Base-by-base conservation (phyloP, 208 protist species). In the Crithidia brevicula region DNA sequence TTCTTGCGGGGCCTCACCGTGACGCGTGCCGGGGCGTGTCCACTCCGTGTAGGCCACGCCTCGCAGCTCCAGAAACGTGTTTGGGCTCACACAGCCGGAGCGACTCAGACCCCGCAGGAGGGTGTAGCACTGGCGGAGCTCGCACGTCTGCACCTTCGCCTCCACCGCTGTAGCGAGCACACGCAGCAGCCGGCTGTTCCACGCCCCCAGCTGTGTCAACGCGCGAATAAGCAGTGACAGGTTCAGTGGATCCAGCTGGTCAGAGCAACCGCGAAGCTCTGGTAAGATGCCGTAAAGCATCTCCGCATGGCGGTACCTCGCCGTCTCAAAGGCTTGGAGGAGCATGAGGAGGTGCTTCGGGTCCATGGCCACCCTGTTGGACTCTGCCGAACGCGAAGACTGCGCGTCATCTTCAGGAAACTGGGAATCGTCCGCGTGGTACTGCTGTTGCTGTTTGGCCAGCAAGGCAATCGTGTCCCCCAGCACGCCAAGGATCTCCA, bases 291-390 rank as follows among this genome's bases (percentile, higher is more conserved):
- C 78, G 64, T 89, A 88, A 27, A 93, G 67, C 49, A 95, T 72
- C n/a, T 72, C 68, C 40, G 66, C 34, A 61, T 76, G 76, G 60
- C 76, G 28, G 63, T 52, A 49, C 69, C 67, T 34, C 7, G 80
- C 77, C 18, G 61, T 69, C 50, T 91, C 90, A 65, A 89, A 93
- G 33, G 74, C 79, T 67, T 89, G 90, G 3, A 95, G 60, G n/a
- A 95, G 80, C 76, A 95, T 91, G n/a, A 95, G 68, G 25, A 91
- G 54, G 20, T 88, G 56, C 54, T 93, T 86, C 0, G 88, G 83
- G 27, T 72, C 58, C 66, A 88, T 60, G 27, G 56, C 33, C 7
- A 43, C 15, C 15, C 18, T n/a, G 18, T 40, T 40, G 11, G 15
- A 42, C 7, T 60, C 38, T 30, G 38, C 57, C n/a, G 15, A 27